phyloP scores from a whole-genome alignment of 2,329 filamentous ascomycete genomes.

The Tolypocladium nubicola region DNA sequence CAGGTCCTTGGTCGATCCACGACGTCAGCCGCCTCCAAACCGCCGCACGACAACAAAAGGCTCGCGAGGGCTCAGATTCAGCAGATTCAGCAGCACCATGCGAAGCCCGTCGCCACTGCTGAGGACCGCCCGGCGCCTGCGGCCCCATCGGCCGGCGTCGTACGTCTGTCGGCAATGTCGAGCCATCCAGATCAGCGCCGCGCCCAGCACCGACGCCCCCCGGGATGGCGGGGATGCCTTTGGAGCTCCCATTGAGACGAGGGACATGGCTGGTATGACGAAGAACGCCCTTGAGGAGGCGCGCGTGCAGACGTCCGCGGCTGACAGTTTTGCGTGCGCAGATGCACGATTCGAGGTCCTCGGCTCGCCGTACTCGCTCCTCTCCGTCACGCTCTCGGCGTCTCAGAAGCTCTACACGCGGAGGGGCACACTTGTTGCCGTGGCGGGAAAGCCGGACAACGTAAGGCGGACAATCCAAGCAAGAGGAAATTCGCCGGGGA shows the following conservation, averaged over 20 bases:
- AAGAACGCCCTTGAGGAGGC: no score
- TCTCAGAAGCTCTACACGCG: constrained; percentile 91
- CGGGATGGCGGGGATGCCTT: constrained; percentile 43
- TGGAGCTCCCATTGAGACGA: constrained; percentile 32
- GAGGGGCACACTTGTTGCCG: constrained; percentile 78
- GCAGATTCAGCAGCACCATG: constrained; percentile 20
- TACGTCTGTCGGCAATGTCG: constrained; percentile 47
- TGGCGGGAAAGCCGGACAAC: constrained; percentile 86
- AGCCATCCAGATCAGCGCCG: constrained; percentile 51
- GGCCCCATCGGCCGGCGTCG: constrained; percentile 13
- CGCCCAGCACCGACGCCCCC: constrained; percentile 46
- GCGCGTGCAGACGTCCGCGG: not conserved
- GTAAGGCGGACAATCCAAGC: constrained; percentile 43
- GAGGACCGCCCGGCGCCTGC: constrained; percentile 21
- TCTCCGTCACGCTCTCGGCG: constrained; percentile 85
- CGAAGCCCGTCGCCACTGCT: constrained; percentile 30
- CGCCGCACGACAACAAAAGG: not conserved
- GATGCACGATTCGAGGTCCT: constrained; percentile 94
- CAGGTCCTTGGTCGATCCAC: not conserved
- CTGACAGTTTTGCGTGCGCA: constrained; percentile 23
- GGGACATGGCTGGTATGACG: constrained; percentile 40
- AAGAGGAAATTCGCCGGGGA: no score
- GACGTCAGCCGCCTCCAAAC: not conserved
- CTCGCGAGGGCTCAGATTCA: not conserved
- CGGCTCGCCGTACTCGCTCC: constrained; percentile 82